These are phyloP conservation scores for Lentinula aciculospora DNA, from an alignment of 768 basidiomycete species.

Conservation along the genomic window DNA sequence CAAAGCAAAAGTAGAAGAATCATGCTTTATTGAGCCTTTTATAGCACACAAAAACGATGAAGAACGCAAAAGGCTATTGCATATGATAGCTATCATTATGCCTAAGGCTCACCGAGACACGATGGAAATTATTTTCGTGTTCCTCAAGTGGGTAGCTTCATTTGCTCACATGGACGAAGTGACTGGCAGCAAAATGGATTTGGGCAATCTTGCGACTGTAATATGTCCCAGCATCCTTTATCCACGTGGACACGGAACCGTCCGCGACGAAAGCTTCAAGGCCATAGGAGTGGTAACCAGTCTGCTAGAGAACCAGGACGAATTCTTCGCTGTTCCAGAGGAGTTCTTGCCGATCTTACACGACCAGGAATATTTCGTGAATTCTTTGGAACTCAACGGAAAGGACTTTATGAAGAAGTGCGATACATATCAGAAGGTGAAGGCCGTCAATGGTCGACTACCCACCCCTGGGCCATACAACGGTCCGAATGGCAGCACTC, in stretches of 20 bases:
- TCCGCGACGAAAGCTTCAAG: constrained; percentile 89
- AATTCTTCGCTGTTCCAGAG: constrained; percentile 90
- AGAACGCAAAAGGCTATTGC: constrained; percentile 79
- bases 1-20: background rate
- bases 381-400: constrained; percentile 81
- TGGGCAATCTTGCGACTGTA: constrained; percentile 92
- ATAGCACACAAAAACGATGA: constrained; percentile 68
- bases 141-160: constrained; percentile 99
- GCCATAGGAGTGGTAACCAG: constrained; percentile 83
- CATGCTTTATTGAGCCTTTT: constrained; percentile 3
- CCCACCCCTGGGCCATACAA: constrained; percentile 29
- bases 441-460: constrained; percentile 52
- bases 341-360: constrained; percentile 84
- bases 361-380: constrained; percentile 90
- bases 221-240: constrained; percentile 98
- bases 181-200: constrained; percentile 98
- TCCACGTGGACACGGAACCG: constrained; percentile 76
- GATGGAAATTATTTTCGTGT: constrained; percentile 95
- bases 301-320: constrained; percentile 89
- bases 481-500: constrained; percentile 29
- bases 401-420: constrained; percentile 97
- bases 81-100: constrained; percentile 79
- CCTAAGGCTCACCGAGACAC: constrained; percentile 96
- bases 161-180: constrained; percentile 98
- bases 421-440: constrained; percentile 81